phyloP scores from a whole-genome alignment of 2,329 filamentous ascomycete species.

The Paraconiothyrium sp. region DNA sequence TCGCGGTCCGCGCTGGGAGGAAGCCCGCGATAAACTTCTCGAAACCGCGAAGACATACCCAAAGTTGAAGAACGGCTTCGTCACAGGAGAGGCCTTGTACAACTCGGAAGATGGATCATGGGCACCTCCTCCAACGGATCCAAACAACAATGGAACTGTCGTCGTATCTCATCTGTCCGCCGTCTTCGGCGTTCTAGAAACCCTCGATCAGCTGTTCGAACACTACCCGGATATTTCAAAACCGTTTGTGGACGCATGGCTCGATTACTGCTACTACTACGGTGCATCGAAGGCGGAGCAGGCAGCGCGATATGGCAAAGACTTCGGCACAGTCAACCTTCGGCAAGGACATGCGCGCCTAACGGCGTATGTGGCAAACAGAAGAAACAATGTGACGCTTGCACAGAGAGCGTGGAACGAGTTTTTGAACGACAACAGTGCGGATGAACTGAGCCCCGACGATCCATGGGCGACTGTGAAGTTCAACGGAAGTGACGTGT shows the following conservation, averaged over 20 bases:
- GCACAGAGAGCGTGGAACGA: conserved; percentile 64
- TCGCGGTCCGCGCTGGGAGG: conserved; percentile 62
- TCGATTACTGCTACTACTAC: conserved; percentile 70
- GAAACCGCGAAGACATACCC: conserved; percentile 62
- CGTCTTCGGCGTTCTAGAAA: conserved; percentile 68
- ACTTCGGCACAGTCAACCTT: conserved; percentile 59
- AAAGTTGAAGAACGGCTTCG: conserved; percentile 66
- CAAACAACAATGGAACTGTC: conserved; percentile 61
- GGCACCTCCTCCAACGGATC: conserved; percentile 62
- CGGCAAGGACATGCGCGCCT: conserved; percentile 68
- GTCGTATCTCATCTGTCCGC: conserved; percentile 65
- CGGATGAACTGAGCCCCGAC: conserved; percentile 49
- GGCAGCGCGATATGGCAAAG: conserved; percentile 60
- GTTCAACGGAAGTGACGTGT: conserved; percentile 56
- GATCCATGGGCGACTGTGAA: conserved; percentile 55
- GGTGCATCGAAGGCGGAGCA: conserved; percentile 61
- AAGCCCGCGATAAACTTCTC: conserved; percentile 61
- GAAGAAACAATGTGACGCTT: conserved; percentile 57
- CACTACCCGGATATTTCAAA: conserved; percentile 59
- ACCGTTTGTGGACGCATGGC: conserved; percentile 64
- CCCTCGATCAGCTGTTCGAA: conserved; percentile 65
- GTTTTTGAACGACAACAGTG: conserved; percentile 57
- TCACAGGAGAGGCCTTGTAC: conserved; percentile 65
- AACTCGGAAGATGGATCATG: conserved; percentile 61
- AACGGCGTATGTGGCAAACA: conserved; percentile 63